Conservation (phyloP, 2,329 filamentous ascomycete genomes). For the Metarhizium humberi region DNA sequence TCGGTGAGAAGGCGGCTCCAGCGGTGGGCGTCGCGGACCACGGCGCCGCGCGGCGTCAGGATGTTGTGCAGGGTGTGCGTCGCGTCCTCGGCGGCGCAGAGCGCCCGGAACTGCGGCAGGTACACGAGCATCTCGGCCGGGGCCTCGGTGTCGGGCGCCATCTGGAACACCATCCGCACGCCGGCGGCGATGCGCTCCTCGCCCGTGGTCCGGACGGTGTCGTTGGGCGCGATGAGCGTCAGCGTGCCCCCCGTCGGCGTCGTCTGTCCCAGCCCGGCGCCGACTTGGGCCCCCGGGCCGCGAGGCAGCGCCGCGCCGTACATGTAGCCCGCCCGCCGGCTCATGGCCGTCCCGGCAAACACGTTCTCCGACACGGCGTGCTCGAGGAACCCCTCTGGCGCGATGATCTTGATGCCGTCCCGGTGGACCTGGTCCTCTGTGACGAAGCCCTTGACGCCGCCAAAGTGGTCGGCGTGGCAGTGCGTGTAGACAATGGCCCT, state of each 20-base stretch:
- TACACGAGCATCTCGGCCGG: constrained; percentile 32
- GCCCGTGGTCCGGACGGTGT: constrained; percentile 21
- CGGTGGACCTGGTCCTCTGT: neutral
- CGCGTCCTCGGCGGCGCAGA: constrained; percentile 28
- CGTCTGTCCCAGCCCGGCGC: constrained; percentile 25
- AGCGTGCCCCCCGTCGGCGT: constrained; percentile 19
- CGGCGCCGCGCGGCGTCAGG: constrained; percentile 29
- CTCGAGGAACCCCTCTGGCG: constrained; percentile 29
- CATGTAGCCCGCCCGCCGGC: constrained; percentile 27
- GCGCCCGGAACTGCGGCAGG: constrained; percentile 25
- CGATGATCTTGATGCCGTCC: constrained; percentile 17
- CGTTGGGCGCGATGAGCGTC: constrained; percentile 24
- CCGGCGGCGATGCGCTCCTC: constrained; percentile 23
- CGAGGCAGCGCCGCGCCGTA: constrained; percentile 24
- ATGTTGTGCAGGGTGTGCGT: constrained; percentile 33
- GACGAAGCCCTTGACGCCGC: constrained; percentile 17
- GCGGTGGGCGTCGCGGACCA: constrained; percentile 28
- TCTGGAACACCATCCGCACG: constrained; percentile 28
- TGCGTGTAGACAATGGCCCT: constrained; percentile 31
- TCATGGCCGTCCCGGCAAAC: constrained; percentile 28
- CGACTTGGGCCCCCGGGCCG: constrained; percentile 23
- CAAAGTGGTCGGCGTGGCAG: constrained; percentile 29
- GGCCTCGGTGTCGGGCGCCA: constrained; percentile 31
- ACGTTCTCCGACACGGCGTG: constrained; percentile 28
- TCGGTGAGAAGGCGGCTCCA: constrained; percentile 30